Base-by-base conservation (phyloP, 2,329 filamentous ascomycete species). In the Cordyceps pruinosa region DNA sequence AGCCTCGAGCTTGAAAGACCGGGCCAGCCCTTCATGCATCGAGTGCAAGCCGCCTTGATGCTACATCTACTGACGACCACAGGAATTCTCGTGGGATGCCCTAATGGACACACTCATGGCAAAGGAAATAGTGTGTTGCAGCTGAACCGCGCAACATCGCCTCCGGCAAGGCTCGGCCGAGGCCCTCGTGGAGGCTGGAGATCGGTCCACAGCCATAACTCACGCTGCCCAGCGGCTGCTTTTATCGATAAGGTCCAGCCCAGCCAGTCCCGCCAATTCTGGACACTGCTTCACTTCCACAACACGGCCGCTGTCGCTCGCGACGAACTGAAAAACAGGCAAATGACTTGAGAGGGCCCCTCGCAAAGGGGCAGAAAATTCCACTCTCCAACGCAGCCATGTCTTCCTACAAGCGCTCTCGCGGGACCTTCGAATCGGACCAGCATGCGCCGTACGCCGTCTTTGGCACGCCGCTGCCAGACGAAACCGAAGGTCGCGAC, bases 381-480 rank as follows among this genome's bases (percentile, higher is more conserved):
- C 6, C 32, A 17, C 15, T 21, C 34, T 39, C 8, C 17, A 9
- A 4, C 15, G 9, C 5, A 37, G 25, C 25, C 26, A 52, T 58
- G 48, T 57, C 93, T 88, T 84, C 88, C 64, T 81, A 74, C 73
- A 97, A 94, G 83, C 85, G 91, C 73, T 86, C 86, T 66, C 87
- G 87, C 66, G 83, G 83, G 64, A 81, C 84, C 64, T 95, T 89
- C 72, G 91, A 96, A 75, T 83, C 86, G 65, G 87, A 93, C 66
- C 74, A 84, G 49, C 79, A 84, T 70, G 86, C 89, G 15, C 87
- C 89, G 1, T 96, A 85, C 71, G 88, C 87, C 57, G 68, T 87
- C 57, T 96, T 88, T 69, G 94, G 94, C 68, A 96, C 90, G 3
- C 86, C 92, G 9, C 79, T 99, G 17, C 91, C 91, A 1, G 83